Evolutionary conservation across 202 grass and related monocot species (phyloP).

Genomic region (Hordeum pubiflorum): DNA sequence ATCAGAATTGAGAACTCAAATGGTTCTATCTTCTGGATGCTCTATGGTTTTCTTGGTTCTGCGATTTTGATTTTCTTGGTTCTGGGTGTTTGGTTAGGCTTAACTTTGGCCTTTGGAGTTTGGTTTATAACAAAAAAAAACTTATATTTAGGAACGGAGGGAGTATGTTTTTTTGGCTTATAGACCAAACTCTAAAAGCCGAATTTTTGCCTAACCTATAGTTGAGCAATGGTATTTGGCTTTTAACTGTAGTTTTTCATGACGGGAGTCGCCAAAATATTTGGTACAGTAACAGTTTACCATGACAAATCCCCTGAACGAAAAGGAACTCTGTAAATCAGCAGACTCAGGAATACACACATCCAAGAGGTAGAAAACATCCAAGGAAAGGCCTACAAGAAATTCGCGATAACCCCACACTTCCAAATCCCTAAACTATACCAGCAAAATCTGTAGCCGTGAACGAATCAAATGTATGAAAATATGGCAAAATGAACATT

Average conservation of each 20-base stretch:
- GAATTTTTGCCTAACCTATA: neutral
- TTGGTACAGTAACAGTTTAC: neutral
- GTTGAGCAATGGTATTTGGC: too few relatives aligned
- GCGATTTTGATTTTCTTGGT: neutral
- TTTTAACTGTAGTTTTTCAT: neutral
- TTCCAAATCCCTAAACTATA: conserved; percentile 32
- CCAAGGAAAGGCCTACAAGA: neutral
- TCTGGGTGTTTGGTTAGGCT: neutral
- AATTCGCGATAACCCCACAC: neutral
- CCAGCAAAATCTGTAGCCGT: neutral
- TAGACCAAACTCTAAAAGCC: neutral
- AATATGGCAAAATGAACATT: conserved; percentile 15
- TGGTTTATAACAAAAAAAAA: too few relatives aligned
- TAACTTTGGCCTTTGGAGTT: neutral
- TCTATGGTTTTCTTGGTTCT: neutral
- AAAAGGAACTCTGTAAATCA: neutral
- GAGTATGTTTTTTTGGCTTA: neutral
- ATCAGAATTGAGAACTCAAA: neutral
- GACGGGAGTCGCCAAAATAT: neutral
- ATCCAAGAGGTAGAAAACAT: neutral
- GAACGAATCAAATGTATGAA: conserved; percentile 41
- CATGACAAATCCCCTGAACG: neutral
- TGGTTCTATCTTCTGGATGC: neutral
- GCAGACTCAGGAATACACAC: neutral
- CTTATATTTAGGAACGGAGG: too few relatives aligned